Base-by-base conservation (phyloP, 306 rosid species). In the Cucurbita moschata region DNA sequence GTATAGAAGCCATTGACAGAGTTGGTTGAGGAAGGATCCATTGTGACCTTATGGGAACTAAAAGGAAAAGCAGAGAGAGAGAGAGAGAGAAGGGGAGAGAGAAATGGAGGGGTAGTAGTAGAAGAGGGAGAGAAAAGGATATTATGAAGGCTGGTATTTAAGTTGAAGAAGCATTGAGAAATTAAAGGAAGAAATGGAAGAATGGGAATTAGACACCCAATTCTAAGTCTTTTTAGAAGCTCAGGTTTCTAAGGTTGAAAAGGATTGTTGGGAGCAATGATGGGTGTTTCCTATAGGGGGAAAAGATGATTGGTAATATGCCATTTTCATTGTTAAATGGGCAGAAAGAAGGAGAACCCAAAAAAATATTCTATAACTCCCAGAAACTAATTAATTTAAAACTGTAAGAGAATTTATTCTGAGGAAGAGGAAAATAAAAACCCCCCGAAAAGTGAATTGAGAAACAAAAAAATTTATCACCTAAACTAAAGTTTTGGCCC, bases 201-300 rank as follows among this genome's bases (percentile, higher is more conserved):
- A 43, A 66, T 44, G 55, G 42, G 56, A 68, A 66, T 66, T 46
- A 80, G 80, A 84, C 76, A 70, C 78, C 80, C 75, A 72, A 77
- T 67, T 70, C 59, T 70, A 12, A 50, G 35, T 70, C 74, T 30
- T 83, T 88, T 94, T 89, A 84, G 94, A 83, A 85, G 92, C 97
- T 87, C 97, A 85, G 96, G 92, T 86, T 87, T 87, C 88, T 78
- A 89, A 91, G 96, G 96, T 85, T 87, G 97, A 91, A 91, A 89
- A 87, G 89, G 96, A 91, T 91, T 84, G 96, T 89, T 91, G 96
- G 96, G 92, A 79, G 96, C 96, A 95, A 95, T 95, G 97, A 95
- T 95, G 97, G 85, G 90, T 91, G 99, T 95, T 95, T 91, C 99
- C 96, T 88, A 84, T 74, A 77, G 73, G 90, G 97, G 99, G 96